Evolutionary conservation across 805 yeast genomes (phyloP), one percentile per base, ranked within the genome.

Genomic region (Saccharomycopsis fodiens): DNA sequence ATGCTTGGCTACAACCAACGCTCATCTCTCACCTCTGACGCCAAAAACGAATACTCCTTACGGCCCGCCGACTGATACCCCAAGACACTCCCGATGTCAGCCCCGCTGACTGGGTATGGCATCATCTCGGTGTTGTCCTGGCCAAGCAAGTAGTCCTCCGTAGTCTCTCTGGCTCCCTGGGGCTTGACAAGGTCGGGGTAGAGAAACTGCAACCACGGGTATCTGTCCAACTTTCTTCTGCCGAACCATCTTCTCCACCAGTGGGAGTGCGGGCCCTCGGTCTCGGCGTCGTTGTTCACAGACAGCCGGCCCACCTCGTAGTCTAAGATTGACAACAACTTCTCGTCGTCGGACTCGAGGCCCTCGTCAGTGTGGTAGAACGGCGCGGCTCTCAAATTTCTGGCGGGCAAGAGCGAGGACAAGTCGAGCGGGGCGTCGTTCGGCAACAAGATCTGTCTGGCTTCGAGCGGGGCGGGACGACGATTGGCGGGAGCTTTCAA

Each of bases 151-250:
- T 15, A n/a, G 13, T 17, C 42, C 20, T 25, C 19, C 7, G 20
- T 22, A n/a, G 20, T 16, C 23, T 37, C 17, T n/a, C n/a, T n/a
- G n/a, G n/a, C n/a, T 12, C 40, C 17, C 23, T 30, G 16, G 6
- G 5, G n/a, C 25, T 39, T 17, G 19, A 22, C 23, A 4, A 15
- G 6, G 3, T 41, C 42, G 1, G 27, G 35, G 13, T 41, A 27
- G 20, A 46, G 34, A 23, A 46, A 31, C 6, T 35, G 32, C 8
- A 35, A 42, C 50, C 50, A 46, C n/a, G 37, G 25, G 20, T 46
- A 30, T 21, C 39, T 38, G 16, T 22, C 17, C 20, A 38, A 19
- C 16, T 23, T 42, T 20, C 37, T 25, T 16, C 40, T 40, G n/a
- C 23, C 15, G 23, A 46, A 46, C 22, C 35, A 31, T 15, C 23